Conservation (phyloP, 2,329 filamentous ascomycete species). For the Neofusicoccum parvum region DNA sequence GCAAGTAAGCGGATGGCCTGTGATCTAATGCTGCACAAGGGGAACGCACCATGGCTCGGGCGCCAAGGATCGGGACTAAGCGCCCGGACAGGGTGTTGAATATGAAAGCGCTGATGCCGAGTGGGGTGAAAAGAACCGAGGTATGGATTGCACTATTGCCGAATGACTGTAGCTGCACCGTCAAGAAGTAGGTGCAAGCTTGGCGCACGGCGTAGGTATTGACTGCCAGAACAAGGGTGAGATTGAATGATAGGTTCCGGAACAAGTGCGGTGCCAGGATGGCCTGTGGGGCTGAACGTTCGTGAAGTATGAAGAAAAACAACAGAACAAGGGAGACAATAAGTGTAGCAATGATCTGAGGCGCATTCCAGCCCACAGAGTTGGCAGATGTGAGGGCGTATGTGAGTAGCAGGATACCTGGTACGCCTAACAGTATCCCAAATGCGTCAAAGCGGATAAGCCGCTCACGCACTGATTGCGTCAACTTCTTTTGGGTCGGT, state of each 20-base stretch:
- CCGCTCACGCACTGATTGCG: constrained; percentile 5
- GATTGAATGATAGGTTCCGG: constrained; percentile 12
- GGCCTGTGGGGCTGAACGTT: constrained; percentile 5
- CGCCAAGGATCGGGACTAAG: constrained; percentile 2
- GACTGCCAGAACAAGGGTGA: constrained; percentile 14
- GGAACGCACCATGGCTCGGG: neutral
- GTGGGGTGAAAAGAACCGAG: constrained; percentile 20
- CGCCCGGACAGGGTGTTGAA: constrained; percentile 16
- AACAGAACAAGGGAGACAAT: constrained; percentile 1
- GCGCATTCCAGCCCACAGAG: constrained; percentile 2
- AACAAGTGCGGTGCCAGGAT: constrained; percentile 22
- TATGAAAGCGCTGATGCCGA: constrained; percentile 10
- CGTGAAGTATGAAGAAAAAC: neutral
- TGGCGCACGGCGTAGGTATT: constrained; percentile 20
- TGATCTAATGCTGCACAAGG: too few relatives aligned
- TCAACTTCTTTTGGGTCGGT: neutral
- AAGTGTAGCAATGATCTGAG: constrained; percentile 5
- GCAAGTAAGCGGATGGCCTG: neutral
- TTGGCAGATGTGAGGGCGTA: constrained; percentile 19
- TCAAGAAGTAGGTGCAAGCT: constrained; percentile 21
- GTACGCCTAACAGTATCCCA: constrained; percentile 17
- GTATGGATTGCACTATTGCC: constrained; percentile 14
- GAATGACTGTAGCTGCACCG: constrained; percentile 19
- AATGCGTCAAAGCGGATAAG: constrained; percentile 21
- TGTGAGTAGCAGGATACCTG: constrained; percentile 19